phyloP scores from a whole-genome alignment of 1,284 basidiomycete species.

The Cutaneotrichosporon sp. region DNA sequence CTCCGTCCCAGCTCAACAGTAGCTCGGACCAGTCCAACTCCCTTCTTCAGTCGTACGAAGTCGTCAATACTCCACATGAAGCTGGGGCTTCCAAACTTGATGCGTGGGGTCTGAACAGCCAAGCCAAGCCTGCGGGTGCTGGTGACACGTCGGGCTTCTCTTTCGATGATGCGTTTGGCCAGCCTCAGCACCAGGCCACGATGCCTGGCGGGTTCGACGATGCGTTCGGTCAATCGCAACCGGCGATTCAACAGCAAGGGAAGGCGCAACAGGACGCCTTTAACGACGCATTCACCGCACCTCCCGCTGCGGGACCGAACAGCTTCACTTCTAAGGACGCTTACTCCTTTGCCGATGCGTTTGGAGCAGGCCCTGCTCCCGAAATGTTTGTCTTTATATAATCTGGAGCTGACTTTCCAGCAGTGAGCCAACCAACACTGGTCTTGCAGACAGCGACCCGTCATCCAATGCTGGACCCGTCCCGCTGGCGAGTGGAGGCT shows the following conservation, averaged over 20 bases:
- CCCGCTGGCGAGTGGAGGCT: background rate
- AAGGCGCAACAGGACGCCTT: background rate
- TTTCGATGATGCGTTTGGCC: constrained; percentile 9
- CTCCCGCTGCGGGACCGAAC: background rate
- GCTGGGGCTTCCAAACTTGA: constrained; percentile 19
- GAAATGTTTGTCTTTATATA: background rate
- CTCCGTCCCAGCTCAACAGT: constrained; percentile 24
- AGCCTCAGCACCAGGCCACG: background rate
- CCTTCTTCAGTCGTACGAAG: constrained; percentile 41
- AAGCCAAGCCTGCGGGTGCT: constrained; percentile 16
- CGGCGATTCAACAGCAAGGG: background rate
- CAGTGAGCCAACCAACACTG: background rate
- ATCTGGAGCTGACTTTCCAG: background rate
- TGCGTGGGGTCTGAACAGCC: constrained; percentile 31
- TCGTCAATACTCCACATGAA: constrained; percentile 35
- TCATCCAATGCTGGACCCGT: background rate
- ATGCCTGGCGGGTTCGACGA: background rate
- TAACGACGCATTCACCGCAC: background rate
- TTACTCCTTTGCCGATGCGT: constrained; percentile 60
- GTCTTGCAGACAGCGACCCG: background rate
- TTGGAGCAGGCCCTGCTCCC: constrained; percentile 50
- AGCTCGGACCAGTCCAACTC: constrained; percentile 32
- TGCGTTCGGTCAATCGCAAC: background rate
- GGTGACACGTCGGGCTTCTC: constrained; percentile 15
- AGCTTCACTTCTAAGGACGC: constrained; percentile 7